Conservation (phyloP, 2,329 filamentous ascomycete species). For the Drechmeria coniospora region DNA sequence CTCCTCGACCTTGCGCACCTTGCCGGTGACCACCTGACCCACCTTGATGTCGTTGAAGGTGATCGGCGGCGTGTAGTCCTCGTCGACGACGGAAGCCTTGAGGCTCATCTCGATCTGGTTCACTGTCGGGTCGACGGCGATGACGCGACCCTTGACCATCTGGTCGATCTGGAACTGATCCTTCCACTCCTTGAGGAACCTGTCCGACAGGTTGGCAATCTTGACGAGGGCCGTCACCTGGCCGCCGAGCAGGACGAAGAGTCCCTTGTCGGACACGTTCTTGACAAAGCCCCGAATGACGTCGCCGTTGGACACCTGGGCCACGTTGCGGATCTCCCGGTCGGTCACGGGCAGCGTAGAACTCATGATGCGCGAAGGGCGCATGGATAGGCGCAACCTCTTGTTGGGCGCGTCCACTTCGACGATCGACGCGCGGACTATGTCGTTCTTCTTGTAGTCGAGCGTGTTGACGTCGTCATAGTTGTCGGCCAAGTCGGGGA, state of each 20-base stretch:
- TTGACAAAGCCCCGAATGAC: conserved; percentile 85
- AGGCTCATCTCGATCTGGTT: conserved; percentile 73
- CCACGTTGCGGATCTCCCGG: conserved; percentile 54
- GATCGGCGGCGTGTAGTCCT: conserved; percentile 59
- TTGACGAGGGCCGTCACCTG: conserved; percentile 70
- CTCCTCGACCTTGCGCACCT: conserved; percentile 83
- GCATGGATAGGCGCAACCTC: conserved; percentile 62
- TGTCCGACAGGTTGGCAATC: conserved; percentile 78
- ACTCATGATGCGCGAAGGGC: conserved; percentile 79
- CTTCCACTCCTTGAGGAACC: conserved; percentile 92
- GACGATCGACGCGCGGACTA: conserved; percentile 74
- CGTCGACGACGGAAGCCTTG: conserved; percentile 70
- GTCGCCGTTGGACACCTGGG: conserved; percentile 62
- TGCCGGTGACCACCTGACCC: conserved; percentile 76
- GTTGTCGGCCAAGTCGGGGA: conserved; percentile 76
- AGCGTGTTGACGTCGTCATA: conserved; percentile 66
- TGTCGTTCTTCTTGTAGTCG: conserved; percentile 66
- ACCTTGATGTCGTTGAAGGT: conserved; percentile 61
- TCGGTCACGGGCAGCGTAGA: conserved; percentile 71
- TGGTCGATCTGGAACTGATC: conserved; percentile 75
- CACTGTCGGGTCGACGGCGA: conserved; percentile 50
- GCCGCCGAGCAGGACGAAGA: conserved; percentile 75
- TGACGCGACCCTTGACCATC: conserved; percentile 75
- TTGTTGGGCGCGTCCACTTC: conserved; percentile 74
- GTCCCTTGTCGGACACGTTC: conserved; percentile 72